Evolutionary conservation across 2,329 filamentous ascomycete genomes (phyloP).

Genomic region (Orbilia brochopaga): DNA sequence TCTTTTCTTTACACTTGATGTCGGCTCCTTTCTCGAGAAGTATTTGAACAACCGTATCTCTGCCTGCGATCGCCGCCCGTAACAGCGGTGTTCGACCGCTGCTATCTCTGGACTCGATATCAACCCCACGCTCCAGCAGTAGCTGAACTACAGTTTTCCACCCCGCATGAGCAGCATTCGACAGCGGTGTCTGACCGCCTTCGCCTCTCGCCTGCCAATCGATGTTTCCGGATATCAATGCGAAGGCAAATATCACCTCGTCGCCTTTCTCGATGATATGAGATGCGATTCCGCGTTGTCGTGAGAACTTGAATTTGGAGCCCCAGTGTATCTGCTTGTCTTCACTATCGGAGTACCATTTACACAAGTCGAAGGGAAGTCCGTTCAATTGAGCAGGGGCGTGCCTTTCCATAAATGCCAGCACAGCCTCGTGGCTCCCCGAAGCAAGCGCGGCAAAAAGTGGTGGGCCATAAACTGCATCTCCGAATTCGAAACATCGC

Average conservation of each 20-base stretch:
- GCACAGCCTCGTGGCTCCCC: constrained; percentile 54
- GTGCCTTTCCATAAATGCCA: constrained; percentile 52
- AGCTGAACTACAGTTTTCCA: constrained; percentile 41
- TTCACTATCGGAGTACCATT: constrained; percentile 6
- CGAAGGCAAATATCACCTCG: constrained; percentile 13
- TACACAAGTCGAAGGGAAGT: constrained; percentile 6
- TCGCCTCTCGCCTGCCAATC: constrained; percentile 2
- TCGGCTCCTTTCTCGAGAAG: constrained; percentile 37
- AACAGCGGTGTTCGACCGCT: constrained; percentile 53
- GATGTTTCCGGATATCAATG: constrained; percentile 3
- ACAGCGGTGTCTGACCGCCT: constrained; percentile 53
- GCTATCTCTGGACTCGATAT: not conserved
- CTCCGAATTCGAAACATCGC: constrained; percentile 52
- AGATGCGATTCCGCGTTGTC: not conserved
- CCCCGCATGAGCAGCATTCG: constrained; percentile 52
- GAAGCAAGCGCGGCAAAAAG: constrained; percentile 58
- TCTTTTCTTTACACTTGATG: constrained; percentile 24
- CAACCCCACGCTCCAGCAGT: constrained; percentile 35
- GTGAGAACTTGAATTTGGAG: constrained; percentile 18
- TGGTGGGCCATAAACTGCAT: constrained; percentile 57
- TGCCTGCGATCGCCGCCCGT: constrained; percentile 52
- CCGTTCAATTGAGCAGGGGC: not conserved
- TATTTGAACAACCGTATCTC: constrained; percentile 39
- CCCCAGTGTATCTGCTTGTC: constrained; percentile 5
- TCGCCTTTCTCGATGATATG: not conserved